Conservation (phyloP, 164 flowering plant species). For the Vitis rupestris region DNA sequence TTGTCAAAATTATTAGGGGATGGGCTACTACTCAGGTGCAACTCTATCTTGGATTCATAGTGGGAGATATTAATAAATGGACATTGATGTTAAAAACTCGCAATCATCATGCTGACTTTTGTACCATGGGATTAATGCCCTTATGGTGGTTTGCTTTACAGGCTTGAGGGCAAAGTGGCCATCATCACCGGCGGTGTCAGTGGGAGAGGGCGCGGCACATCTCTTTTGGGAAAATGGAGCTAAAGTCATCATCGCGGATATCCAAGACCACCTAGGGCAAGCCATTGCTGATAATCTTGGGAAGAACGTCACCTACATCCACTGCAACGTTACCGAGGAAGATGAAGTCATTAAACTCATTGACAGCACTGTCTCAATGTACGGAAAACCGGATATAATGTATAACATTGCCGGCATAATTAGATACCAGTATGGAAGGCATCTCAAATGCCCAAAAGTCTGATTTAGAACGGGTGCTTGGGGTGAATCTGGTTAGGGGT, state of each 20-base stretch:
- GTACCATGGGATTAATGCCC: no score
- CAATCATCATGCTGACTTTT: no score
- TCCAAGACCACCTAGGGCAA: constrained; percentile 14
- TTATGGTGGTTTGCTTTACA: background rate
- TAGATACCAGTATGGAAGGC: constrained; percentile 7
- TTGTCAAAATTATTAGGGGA: no score
- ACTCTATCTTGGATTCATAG: no score
- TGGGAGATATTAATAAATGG: no score
- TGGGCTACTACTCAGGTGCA: no score
- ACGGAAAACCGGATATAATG: no score
- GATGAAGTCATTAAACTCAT: background rate
- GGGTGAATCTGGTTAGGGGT: constrained; percentile 23
- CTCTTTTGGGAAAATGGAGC: constrained; percentile 24
- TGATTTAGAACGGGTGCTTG: constrained; percentile 13
- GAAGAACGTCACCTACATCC: constrained; percentile 12
- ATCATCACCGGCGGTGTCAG: constrained; percentile 29
- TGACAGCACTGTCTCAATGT: no score
- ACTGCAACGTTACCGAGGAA: constrained; percentile 24
- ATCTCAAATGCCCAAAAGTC: constrained; percentile 7
- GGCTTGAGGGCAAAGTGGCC: constrained; percentile 26
- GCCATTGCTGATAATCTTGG: constrained; percentile 11
- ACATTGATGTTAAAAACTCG: no score
- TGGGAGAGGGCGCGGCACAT: constrained; percentile 19
- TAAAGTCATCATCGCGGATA: constrained; percentile 24
- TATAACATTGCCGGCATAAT: constrained; percentile 28